Evolutionary conservation across 1,139 yeast species (phyloP).

Genomic region (Yamadazyma taylorii): DNA sequence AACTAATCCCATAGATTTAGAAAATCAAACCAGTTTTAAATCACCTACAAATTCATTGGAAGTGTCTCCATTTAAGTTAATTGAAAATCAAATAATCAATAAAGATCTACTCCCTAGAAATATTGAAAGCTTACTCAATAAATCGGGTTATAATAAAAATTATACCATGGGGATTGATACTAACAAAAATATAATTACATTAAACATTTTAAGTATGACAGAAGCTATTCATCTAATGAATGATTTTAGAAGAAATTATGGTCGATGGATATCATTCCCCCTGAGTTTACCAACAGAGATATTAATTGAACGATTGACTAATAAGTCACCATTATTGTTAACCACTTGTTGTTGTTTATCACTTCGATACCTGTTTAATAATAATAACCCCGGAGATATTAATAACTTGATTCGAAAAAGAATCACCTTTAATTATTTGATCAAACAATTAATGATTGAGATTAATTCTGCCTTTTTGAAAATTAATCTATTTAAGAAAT

Average conservation of each 20-base stretch:
- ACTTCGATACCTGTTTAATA: conserved; percentile 45
- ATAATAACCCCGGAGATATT: conserved; percentile 24
- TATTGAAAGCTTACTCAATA: conserved; percentile 39
- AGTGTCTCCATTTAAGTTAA: conserved; percentile 52
- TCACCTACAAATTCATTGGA: conserved; percentile 41
- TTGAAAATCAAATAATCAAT: conserved; percentile 33
- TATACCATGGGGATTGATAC: not conserved
- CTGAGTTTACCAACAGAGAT: conserved; percentile 48
- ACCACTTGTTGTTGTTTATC: conserved; percentile 68
- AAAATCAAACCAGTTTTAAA: conserved; percentile 33
- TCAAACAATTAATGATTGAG: conserved; percentile 39
- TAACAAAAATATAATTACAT: conserved; percentile 25
- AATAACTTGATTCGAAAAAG: conserved; percentile 20
- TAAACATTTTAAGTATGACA: conserved; percentile 49
- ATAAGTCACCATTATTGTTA: conserved; percentile 59
- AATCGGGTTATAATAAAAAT: conserved; percentile 14
- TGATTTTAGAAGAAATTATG: conserved; percentile 65
- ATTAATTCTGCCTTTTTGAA: conserved; percentile 42
- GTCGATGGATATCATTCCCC: conserved; percentile 79
- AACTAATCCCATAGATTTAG: conserved; percentile 17
- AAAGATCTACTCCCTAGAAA: conserved; percentile 41
- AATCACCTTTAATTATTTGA: conserved; percentile 24
- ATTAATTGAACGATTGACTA: conserved; percentile 52
- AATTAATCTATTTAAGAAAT: conserved; percentile 15
- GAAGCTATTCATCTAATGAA: conserved; percentile 54